Base-by-base conservation (phyloP, 495 filamentous ascomycete species). In the Amphirosellinia nigrospora region DNA sequence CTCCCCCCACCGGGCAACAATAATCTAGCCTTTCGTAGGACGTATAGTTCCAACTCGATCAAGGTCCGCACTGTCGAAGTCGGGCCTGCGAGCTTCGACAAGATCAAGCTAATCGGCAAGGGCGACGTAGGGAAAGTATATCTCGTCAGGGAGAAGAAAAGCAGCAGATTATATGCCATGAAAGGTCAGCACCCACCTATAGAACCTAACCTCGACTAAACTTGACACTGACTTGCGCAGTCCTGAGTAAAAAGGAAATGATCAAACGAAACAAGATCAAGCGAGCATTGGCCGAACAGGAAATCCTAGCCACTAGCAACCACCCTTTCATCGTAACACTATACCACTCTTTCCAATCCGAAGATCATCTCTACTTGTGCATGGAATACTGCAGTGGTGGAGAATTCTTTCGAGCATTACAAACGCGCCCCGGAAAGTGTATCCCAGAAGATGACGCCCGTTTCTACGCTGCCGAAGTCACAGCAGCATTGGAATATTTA, bases 241-340 rank as follows among this genome's bases (percentile, higher is more conserved):
- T 99, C 11, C 74, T 99, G 82, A 98, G 94, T 86, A 99, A 99
- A 83, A 97, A 98, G 86, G 96, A 99, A 84, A 99, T 99, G 96
- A 99, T 99, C 84, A 99, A 99, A 85, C 91, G 96, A 39, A 99
- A 99, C 82, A 99, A 99, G 87, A 99, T 99, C 85, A 99, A 99
- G 86, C 90, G 96, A 73, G 96, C 96, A 56, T 83, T 99, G 78
- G 96, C 96, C 32, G 96, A 99, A 80, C 96, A 99, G 80, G 96
- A 99, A 77, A 99, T 99, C 75, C 82, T 99, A 53, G 96, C 96
- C 23, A 99, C 96, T 6, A 98, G 95, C 83, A 99, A 99, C 72
- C 96, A 99, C 77, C 96, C 96, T 0, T 99, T 99, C 78, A 99
- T 99, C 79, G 96, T 99, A 66, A 99, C 96, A 0, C 84, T 99